Base-by-base conservation (phyloP, 2,329 filamentous ascomycete species). In the Aspergillus sp. region DNA sequence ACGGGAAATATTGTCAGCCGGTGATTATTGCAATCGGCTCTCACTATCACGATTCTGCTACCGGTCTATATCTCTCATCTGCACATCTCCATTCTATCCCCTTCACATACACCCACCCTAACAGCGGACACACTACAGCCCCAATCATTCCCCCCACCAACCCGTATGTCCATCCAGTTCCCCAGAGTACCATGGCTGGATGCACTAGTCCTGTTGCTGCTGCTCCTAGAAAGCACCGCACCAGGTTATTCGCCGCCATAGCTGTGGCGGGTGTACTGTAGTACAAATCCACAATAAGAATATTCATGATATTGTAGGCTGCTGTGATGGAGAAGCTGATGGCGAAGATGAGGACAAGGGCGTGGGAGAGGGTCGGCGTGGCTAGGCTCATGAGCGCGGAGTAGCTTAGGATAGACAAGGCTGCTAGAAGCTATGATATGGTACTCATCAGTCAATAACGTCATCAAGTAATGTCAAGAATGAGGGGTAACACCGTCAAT, bases 251-350 rank as follows among this genome's bases (percentile, higher is more conserved):
- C 5, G 74, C 70, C 13, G 74, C 73, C 66, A 71, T 75, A 0
- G 69, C 74, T 0, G 70, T 70, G 3, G 73, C 73, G 0, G 74
- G 70, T 0, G 64, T 70, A 2, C 60, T 42, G 67, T 70, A 66
- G 64, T 78, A 74, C 49, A 80, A 66, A 62, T 81, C 79, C 0
- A 81, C 72, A 41, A 81, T 73, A 15, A 84, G 66, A 0, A 81
- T 77, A 54, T 79, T 82, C 27, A 78, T 70, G 17, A 75, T 70
- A 54, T 81, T 78, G 57, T 76, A 81, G 2, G 73, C 72, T 5
- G 75, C 74, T 11, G 73, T 75, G 25, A 79, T 70, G 57, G 66
- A 72, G 58, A 75, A 78, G 8, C 70, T 72, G n/a, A 70, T 67
- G 41, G 71, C 42, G 47, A 78, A 77, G 2, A 77, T 61, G 13